Base-by-base conservation (phyloP, 305 asterid species). In the Fraxinus sp. region DNA sequence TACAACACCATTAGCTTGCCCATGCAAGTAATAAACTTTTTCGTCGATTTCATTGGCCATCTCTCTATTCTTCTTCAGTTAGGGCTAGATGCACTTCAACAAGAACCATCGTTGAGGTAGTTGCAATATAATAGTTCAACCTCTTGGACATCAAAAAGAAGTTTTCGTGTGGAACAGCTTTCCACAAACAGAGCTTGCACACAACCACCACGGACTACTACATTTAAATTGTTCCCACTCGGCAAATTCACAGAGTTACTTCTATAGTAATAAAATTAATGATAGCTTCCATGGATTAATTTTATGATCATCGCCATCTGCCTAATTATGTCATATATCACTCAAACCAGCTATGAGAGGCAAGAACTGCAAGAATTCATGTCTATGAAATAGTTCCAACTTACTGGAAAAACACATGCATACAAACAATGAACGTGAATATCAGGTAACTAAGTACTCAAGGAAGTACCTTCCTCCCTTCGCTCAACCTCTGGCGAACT, bases 381-480 rank as follows among this genome's bases (percentile, higher is more conserved):
- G 41, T 70, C 20, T 26, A 70, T 13, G 37, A 70, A 64, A 28
- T 22, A 70, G 33, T 26, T 26, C 75, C 75, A 70, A 26, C 75
- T 70, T 30, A 70, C 8, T 14, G 20, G n/a, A 13, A 4, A 35
- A n/a, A 70, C 39, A 28, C 37, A 13, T 30, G 18, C 22, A 70
- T 30, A 70, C 20, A 70, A 70, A 20, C 39, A 70, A 70, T 70
- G 75, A 5, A 32, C 22, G 30, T 28, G 75, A 70, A 32, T 32
- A 70, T 70, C 41, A 70, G 22, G 39, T 70, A 70, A 30, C 39
- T 70, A 70, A 70, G 75, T 24, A 30, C n/a, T 28, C 22, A 32
- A 74, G 62, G 32, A 70, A 70, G 75, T 82, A 95, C 98, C 98
- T 95, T 93, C 90, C 98, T 93, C 88, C 98, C 98, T 86, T 93